Evolutionary conservation across 305 asterid genomes (phyloP).

Genomic region (Rubia balearica): DNA sequence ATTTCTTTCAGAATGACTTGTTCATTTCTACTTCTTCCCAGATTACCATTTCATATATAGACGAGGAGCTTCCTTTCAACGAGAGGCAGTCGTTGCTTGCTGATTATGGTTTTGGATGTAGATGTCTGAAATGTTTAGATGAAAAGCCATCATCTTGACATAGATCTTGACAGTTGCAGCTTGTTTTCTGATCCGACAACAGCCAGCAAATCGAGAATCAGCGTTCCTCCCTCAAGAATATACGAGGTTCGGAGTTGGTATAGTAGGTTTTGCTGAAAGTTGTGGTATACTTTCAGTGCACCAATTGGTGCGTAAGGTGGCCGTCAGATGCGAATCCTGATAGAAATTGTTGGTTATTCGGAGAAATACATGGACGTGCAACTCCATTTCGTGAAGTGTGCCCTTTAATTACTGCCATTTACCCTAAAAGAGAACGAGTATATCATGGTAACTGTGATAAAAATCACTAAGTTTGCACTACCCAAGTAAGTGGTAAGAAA

Average conservation of each 20-base stretch:
- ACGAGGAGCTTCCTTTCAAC: slow-evolving; percentile 65
- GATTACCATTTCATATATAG: slow-evolving; percentile 88
- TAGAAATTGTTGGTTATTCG: too few relatives aligned
- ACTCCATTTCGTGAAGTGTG: too few relatives aligned
- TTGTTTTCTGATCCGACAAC: background rate
- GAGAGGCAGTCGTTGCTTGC: slow-evolving; percentile 72
- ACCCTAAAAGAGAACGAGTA: too few relatives aligned
- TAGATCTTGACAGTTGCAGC: background rate
- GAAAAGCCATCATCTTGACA: slow-evolving; percentile 30
- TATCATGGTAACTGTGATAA: too few relatives aligned
- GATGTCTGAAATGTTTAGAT: slow-evolving; percentile 61
- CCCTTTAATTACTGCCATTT: too few relatives aligned
- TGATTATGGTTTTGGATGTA: slow-evolving; percentile 76
- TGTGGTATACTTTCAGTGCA: background rate
- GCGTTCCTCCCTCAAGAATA: background rate
- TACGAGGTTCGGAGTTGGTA: background rate
- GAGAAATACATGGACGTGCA: too few relatives aligned
- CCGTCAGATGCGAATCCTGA: too few relatives aligned
- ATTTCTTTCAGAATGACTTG: background rate
- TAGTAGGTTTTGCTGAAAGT: background rate
- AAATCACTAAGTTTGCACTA: too few relatives aligned
- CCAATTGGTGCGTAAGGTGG: background rate
- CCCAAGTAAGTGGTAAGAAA: too few relatives aligned
- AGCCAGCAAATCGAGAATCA: background rate
- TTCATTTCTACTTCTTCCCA: slow-evolving; percentile 22